Base-by-base conservation (phyloP, 768 basidiomycete species). In the Mrakia blollopis region DNA sequence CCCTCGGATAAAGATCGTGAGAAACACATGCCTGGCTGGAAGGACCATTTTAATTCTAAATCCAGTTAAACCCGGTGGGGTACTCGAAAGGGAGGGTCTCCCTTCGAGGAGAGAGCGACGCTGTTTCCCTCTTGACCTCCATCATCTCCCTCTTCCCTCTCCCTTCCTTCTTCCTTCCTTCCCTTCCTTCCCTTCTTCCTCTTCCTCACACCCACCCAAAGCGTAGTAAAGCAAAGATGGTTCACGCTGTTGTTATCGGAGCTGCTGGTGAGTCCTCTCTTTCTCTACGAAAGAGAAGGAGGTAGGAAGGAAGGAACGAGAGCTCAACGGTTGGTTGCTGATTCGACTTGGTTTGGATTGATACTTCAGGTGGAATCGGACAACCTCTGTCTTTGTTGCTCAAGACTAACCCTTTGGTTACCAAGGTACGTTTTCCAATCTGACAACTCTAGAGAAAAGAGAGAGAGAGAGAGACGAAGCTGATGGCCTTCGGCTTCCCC, bases 361-460 rank as follows among this genome's bases (percentile, higher is more conserved):
- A 28, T 14, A 23, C 52, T 52, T 18, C 79, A 85, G 86, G 86
- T 88, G 96, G 96, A 85, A 98, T 98, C 84, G 96, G 96, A 84
- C 96, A 98, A 85, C 95, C 96, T 82, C 87, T 98, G 81, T 96
- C 94, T 68, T 86, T 98, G 80, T 88, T 97, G 80, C 89, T 98
- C 84, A 98, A 98, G 88, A 89, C 86, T 80, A 92, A 99, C 87
- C 93, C 93, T 61, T 86, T 94, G 80, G 92, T 97, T 83, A 83
- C 89, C 89, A 73, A 89, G 63, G 76, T 77, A 11, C 10, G 76
- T 65, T 25, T 39, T 21, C 25, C 28, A 37, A 1, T 37, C n/a
- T 54, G 61, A 62, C 9, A 18, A 25, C 35, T 14, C 11, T 41
- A 41, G 16, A 37, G 65, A 9, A 67, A 18, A 14, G 10, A 18